Evolutionary conservation across 176 grass and related monocot genomes (phyloP).

Genomic region (Lolium rigidum): DNA sequence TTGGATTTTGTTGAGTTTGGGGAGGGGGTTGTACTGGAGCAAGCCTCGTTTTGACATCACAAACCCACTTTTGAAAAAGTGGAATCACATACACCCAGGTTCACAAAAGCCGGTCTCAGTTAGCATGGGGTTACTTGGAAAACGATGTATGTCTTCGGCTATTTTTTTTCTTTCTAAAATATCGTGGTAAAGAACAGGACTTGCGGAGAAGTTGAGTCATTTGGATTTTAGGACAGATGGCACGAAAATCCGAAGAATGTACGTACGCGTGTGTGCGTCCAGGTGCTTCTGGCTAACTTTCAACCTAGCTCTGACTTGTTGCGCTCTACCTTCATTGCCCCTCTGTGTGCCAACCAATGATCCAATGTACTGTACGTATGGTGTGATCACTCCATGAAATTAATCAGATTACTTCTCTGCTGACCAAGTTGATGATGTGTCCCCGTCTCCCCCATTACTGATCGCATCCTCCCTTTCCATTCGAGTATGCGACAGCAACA

Average conservation of each 20-base stretch:
- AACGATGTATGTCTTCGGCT: not conserved
- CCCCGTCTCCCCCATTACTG: no score
- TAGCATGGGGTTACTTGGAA: not conserved
- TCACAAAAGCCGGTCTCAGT: no score
- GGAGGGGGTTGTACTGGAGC: no score
- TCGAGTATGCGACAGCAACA: not conserved
- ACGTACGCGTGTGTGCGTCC: not conserved
- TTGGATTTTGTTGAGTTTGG: no score
- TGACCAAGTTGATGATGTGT: no score
- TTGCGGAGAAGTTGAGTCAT: not conserved
- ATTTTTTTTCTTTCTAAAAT: not conserved
- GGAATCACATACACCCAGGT: no score
- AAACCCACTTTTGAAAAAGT: no score
- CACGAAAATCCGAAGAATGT: not conserved
- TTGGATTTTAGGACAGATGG: not conserved
- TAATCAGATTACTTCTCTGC: not conserved
- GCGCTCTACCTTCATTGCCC: no score
- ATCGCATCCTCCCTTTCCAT: no score
- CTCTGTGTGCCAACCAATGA: not conserved
- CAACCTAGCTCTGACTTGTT: not conserved
- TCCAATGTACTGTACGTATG: not conserved
- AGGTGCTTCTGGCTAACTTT: not conserved
- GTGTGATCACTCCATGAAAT: not conserved
- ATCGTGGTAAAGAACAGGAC: not conserved
- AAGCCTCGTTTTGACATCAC: no score